These are phyloP conservation scores for Helicocarpus griseus DNA, from an alignment of 2,329 filamentous ascomycete genomes.

Conservation along the genomic window DNA sequence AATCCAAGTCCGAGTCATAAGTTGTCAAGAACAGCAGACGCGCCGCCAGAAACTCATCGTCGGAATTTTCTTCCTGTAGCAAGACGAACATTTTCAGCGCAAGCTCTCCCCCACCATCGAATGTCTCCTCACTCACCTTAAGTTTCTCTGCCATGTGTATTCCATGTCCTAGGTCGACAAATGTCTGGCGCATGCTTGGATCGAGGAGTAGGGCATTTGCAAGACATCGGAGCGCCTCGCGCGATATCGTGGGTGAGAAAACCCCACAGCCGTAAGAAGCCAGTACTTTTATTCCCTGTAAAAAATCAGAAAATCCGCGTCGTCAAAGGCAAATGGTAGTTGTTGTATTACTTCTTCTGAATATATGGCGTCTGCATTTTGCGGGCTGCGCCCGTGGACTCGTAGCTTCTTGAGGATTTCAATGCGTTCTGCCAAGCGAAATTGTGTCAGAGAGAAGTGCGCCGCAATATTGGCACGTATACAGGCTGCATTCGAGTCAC, in stretches of 20 bases:
- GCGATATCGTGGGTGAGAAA: conserved; percentile 52
- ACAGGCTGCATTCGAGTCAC: conserved; percentile 16
- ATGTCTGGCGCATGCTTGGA: conserved; percentile 57
- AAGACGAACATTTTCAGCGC: not conserved
- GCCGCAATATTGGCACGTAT: not conserved
- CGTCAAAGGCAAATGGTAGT: not conserved
- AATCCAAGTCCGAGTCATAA: conserved; percentile 62
- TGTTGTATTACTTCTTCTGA: conserved; percentile 53
- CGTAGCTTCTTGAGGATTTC: conserved; percentile 56
- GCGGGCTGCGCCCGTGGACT: conserved; percentile 62
- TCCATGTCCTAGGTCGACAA: conserved; percentile 61
- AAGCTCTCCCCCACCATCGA: not conserved
- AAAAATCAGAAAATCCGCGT: not conserved
- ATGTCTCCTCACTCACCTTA: conserved; percentile 38
- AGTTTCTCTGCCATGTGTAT: conserved; percentile 60
- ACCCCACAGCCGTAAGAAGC: conserved; percentile 64
- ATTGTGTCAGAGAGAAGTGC: not conserved
- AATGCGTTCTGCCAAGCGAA: conserved; percentile 21
- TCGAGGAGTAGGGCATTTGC: conserved; percentile 74
- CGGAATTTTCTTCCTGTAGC: conserved; percentile 53
- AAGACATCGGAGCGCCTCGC: conserved; percentile 69
- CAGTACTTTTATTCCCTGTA: conserved; percentile 64
- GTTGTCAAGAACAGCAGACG: conserved; percentile 72
- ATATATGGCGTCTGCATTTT: conserved; percentile 72
- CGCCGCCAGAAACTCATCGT: conserved; percentile 80